A percentile compares a stretch with the other conserved stretches of the same genome.
Evolutionary conservation across 768 basidiomycete genomes (phyloP).

Genomic region (Hortiboletus campestris): DNA sequence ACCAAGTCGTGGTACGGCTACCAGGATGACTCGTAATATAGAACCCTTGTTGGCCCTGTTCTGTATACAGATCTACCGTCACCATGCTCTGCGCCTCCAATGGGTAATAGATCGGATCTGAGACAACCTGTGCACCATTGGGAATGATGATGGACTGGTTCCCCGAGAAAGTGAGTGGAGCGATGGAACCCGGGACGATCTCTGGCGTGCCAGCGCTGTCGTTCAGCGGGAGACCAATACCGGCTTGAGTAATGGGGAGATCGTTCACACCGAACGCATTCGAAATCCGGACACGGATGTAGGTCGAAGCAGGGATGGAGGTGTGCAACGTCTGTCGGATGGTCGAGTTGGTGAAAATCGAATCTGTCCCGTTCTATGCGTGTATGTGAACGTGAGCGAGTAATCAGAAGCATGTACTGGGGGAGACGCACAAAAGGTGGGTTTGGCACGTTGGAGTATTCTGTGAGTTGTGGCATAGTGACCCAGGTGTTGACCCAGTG

Average conservation of each 20-base stretch:
- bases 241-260: background rate
- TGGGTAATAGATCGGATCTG: background rate
- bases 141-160: constrained; percentile 4
- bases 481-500: constrained; percentile 9
- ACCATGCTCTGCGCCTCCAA: background rate
- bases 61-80: constrained; percentile 1
- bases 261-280: constrained; percentile 1
- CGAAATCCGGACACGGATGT: constrained; percentile 2
- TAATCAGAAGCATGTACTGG: background rate
- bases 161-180: background rate
- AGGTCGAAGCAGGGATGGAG: background rate
- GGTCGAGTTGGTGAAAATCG: background rate
- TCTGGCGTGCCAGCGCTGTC: background rate
- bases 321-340: constrained; percentile 3
- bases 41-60: background rate
- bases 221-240: background rate
- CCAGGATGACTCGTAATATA: constrained; percentile 2
- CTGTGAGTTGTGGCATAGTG: constrained; percentile 7
- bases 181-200: background rate
- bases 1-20: constrained; percentile 1
- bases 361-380: background rate
- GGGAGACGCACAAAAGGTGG: background rate
- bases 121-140: background rate
- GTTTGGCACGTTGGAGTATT: constrained; percentile 1
- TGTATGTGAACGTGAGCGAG: background rate